Base-by-base conservation (phyloP, 169 alveolate genomes). In the Eimeria necatrix region DNA sequence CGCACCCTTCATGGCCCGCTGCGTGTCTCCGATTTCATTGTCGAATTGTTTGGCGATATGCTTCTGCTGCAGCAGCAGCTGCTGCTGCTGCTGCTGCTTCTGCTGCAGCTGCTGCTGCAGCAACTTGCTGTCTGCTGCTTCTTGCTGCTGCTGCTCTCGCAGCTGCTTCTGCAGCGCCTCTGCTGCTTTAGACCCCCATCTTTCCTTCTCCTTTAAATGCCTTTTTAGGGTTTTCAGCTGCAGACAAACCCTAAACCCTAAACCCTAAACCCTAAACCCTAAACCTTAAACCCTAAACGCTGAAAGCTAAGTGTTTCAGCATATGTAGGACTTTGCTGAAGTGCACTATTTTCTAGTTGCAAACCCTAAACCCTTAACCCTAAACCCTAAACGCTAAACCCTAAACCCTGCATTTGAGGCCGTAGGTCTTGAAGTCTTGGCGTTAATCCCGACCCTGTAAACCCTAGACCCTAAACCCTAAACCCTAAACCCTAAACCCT, bases 1-100 rank as follows among this genome's bases (percentile, higher is more conserved):
- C 64, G 8, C 16, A 32, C 81, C 81, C 12, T 71, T 71, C 53
- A 71, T 71, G 4, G 81, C 49, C 16, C 10, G 81, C 18, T 32
- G 51, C n/a, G 81, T 24, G 12, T 71, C 81, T 6, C 51, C 81
- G 49, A 71, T 32, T n/a, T 71, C 81, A 32, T 24, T 71, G 22
- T 71, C 81, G 5, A 71, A 20, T 71, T 71, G 81, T 32, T 71
- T 71, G 49, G 81, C 10, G 81, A 71, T 71, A 5, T 71, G 81
- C 51, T 71, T 71, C 81, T 71, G 64, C 14, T 56, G 64, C 64
- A 56, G 64, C 64, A 56, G 64, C 64, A 56, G 14, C 64, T 56
- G 64, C 14, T 71, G 81, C 81, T 24, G 81, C 51, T 71, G 46
- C 51, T 18, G 81, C 49, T 71, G 51, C 48, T 71, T 32, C 3